Base-by-base conservation (phyloP, 75 land plant genomes). In the Sequoiadendron giganteum region DNA sequence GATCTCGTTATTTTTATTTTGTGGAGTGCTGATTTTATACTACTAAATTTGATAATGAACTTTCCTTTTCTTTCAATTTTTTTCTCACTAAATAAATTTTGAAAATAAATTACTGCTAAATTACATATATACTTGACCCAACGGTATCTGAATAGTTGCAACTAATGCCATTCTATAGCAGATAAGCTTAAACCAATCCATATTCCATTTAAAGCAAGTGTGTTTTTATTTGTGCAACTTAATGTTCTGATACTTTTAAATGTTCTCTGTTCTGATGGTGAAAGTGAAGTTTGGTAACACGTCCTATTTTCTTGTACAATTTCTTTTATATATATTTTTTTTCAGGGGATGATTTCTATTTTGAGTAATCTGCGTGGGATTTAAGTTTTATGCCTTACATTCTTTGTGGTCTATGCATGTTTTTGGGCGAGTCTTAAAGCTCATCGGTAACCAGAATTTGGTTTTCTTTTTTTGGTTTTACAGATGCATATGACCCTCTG, bases 401-500 rank as follows among this genome's bases (percentile, higher is more conserved):
- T 25, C 7, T 28, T 65, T 65, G 28, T 61, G 70, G 70, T 65
- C 70, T 65, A 8, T 25, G n/a, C 70, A 65, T 65, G 70, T 28
- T 65, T 19, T 65, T 65, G 8, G n/a, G 70, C n/a, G 8, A 28
- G 30, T 25, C n/a, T 65, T 28, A 25, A 21, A 61, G 25, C 28
- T 21, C 28, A 61, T 25, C 28, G 6, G 28, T 61, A 61, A 61
- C 2, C 77, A 32, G 38, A 32, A 8, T 25, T 73, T 75, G 38
- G 77, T 75, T 39, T 36, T n/a, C n/a, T n/a, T n/a, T 75, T 75
- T 75, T 39, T 75, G 38, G 38, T 19, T 40, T 18, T 86, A 54
- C 88, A 94, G 96, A 40, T 56, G 97, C 95, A 9, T 95, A 95
- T 86, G 97, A 95, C 90, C 94, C 94, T 25, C 70, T 95, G 48